These are phyloP conservation scores for Lumnitzera littorea DNA, from an alignment of 345 rosid genomes.

Conservation along the genomic window DNA sequence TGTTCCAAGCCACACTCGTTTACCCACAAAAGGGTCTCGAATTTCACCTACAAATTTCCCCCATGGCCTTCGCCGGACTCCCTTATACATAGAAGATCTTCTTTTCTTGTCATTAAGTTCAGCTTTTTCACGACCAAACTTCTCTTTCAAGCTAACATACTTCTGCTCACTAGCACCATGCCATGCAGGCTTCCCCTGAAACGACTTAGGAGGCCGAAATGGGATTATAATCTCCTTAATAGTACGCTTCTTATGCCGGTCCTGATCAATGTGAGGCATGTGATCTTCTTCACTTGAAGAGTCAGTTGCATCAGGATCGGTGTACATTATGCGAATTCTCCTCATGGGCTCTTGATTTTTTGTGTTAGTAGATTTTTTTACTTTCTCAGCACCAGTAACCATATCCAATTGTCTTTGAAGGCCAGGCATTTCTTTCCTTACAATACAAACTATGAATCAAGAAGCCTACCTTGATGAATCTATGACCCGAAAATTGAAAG, in stretches of 20 bases:
- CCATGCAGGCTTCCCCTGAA: neutral
- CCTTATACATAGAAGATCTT: neutral
- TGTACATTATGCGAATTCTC: conserved; percentile 5
- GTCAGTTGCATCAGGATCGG: conserved; percentile 4
- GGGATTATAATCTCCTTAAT: conserved; percentile 5
- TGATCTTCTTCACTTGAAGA: conserved; percentile 4
- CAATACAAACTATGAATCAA: too few species aligned
- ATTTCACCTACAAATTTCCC: conserved; percentile 4
- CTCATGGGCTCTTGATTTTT: neutral
- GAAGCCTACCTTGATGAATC: too few species aligned
- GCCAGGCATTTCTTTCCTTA: neutral
- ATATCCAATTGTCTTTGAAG: neutral
- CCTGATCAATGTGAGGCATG: neutral
- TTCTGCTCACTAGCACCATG: neutral
- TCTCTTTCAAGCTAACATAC: conserved; percentile 1
- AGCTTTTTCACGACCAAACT: neutral
- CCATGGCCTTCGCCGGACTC: conserved; percentile 6
- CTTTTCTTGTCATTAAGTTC: neutral
- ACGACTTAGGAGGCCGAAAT: neutral
- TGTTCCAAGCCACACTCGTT: neutral
- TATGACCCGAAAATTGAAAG: too few species aligned
- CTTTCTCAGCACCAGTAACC: neutral
- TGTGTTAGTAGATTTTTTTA: neutral
- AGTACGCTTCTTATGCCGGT: neutral
- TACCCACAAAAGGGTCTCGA: conserved; percentile 1